Conservation (phyloP, 805 yeast species). For the Kazachstania martiniae region DNA sequence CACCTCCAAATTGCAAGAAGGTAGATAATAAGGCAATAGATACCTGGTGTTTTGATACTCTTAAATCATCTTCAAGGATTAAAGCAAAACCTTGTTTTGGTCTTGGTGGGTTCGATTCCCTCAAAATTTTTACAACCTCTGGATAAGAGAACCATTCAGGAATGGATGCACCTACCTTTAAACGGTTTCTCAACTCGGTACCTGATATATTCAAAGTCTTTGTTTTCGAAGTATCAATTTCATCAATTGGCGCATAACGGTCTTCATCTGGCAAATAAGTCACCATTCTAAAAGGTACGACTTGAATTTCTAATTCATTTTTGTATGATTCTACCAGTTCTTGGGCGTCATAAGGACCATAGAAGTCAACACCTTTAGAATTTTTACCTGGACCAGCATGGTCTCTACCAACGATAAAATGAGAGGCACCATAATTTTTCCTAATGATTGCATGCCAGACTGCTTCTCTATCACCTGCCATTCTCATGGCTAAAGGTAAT, state of each 20-base stretch:
- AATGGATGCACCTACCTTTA: slow-evolving; percentile 76
- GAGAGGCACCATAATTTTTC: slow-evolving; percentile 93
- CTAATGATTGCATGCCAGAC: slow-evolving; percentile 97
- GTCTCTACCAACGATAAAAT: slow-evolving; percentile 95
- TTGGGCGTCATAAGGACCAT: slow-evolving; percentile 97
- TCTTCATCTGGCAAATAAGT: slow-evolving; percentile 93
- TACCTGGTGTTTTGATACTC: slow-evolving; percentile 52
- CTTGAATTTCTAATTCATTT: slow-evolving; percentile 74
- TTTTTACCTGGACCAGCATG: slow-evolving; percentile 93
- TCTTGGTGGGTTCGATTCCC: slow-evolving; percentile 92
- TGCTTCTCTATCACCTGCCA: slow-evolving; percentile 98
- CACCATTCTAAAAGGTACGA: slow-evolving; percentile 95
- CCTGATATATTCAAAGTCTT: slow-evolving; percentile 89
- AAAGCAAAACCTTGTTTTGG: slow-evolving; percentile 79
- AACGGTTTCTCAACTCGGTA: slow-evolving; percentile 82
- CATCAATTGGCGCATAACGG: slow-evolving; percentile 90
- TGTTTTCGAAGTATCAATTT: slow-evolving; percentile 59
- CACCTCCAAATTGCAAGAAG: slow-evolving; percentile 79
- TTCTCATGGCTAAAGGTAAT: slow-evolving; percentile 94
- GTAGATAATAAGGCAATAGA: slow-evolving; percentile 82
- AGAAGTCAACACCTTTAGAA: slow-evolving; percentile 86
- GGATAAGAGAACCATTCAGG: slow-evolving; percentile 98
- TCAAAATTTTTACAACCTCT: slow-evolving; percentile 82
- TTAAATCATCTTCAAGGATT: slow-evolving; percentile 48
- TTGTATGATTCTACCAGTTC: slow-evolving; percentile 66